Evolutionary conservation across 495 filamentous ascomycete genomes (phyloP).

Genomic region (Daldinia childiae): DNA sequence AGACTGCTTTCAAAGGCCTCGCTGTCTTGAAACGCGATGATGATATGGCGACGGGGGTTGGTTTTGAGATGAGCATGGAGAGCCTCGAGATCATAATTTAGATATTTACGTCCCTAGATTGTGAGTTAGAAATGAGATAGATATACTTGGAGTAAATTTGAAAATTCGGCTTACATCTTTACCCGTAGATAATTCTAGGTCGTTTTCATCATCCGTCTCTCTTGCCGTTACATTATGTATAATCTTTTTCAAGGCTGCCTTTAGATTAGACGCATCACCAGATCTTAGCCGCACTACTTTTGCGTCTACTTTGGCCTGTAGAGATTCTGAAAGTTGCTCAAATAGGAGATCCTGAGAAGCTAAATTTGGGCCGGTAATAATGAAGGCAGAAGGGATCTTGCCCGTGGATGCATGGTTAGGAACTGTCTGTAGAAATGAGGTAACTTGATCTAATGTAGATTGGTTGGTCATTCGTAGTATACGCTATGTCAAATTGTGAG

Average conservation of each 20-base stretch:
- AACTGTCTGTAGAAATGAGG: constrained; percentile 68
- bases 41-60: constrained; percentile 66
- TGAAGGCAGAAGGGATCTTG: constrained; percentile 78
- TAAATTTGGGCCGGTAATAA: constrained; percentile 88
- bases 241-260: constrained; percentile 81
- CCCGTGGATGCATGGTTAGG: constrained; percentile 49
- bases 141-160: neutral
- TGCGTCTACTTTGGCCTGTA: constrained; percentile 58
- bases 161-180: constrained; percentile 58
- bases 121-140: constrained; percentile 8
- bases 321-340: constrained; percentile 67
- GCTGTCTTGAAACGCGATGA: constrained; percentile 86
- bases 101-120: constrained; percentile 70
- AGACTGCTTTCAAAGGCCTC: constrained; percentile 89
- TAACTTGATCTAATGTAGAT: constrained; percentile 68
- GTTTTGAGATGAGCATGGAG: constrained; percentile 70
- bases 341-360: constrained; percentile 80
- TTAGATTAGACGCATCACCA: constrained; percentile 82
- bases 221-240: constrained; percentile 69
- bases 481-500: constrained; percentile 35
- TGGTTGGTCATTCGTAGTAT: constrained; percentile 72
- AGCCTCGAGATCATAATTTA: constrained; percentile 93
- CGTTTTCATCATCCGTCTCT: constrained; percentile 60
- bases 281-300: constrained; percentile 77
- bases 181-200: constrained; percentile 54